These are phyloP conservation scores for Nicotiana rustica DNA, from an alignment of 305 asterid genomes.

Conservation along the genomic window DNA sequence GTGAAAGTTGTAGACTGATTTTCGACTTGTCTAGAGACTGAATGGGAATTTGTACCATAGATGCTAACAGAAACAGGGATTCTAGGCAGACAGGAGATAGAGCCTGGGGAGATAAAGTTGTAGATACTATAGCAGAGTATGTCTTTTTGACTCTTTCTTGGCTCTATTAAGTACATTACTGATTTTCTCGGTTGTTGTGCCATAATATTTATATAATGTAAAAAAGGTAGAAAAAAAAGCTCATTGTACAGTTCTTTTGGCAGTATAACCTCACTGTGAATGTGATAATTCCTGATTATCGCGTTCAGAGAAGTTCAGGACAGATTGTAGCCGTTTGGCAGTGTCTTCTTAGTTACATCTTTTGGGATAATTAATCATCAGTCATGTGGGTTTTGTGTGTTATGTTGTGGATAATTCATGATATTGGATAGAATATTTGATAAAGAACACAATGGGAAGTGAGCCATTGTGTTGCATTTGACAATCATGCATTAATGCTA, in stretches of 20 bases:
- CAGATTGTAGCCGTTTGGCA: neutral
- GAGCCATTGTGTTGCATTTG: no score
- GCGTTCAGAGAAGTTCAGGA: neutral
- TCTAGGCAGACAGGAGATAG: neutral
- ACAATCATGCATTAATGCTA: no score
- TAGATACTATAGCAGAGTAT: neutral
- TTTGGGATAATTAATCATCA: neutral
- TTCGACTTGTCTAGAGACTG: neutral
- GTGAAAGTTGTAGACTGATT: constrained; percentile 6
- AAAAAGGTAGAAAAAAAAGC: neutral
- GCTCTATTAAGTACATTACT: neutral
- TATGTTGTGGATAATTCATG: neutral
- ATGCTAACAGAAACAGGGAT: neutral
- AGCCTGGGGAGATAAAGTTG: neutral
- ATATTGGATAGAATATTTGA: neutral
- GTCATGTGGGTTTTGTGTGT: neutral
- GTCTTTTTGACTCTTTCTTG: neutral
- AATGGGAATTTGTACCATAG: neutral
- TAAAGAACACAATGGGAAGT: neutral
- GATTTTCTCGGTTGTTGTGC: neutral
- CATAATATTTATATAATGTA: neutral
- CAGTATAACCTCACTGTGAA: neutral
- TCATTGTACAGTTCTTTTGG: neutral
- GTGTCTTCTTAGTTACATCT: neutral
- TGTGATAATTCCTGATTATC: neutral